These are phyloP conservation scores for Penicillium griseofulvum DNA, from an alignment of 2,329 filamentous ascomycete species.

Conservation along the genomic window DNA sequence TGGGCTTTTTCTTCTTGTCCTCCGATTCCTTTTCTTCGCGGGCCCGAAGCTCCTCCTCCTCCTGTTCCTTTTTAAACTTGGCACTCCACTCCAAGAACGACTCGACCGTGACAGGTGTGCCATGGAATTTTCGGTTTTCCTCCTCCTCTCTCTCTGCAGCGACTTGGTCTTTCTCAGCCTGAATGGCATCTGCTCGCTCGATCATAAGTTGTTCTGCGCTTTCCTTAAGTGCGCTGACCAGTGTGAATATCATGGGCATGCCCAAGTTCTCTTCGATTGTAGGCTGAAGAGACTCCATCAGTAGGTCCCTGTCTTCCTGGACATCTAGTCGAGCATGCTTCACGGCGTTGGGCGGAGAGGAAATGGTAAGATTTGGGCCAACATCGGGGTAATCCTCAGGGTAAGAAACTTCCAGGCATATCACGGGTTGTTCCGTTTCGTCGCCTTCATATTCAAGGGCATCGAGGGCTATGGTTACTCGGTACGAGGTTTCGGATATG, in stretches of 20 bases:
- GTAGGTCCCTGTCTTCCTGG: conserved; percentile 70
- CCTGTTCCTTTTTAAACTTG: conserved; percentile 75
- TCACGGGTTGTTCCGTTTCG: conserved; percentile 60
- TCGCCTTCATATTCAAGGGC: conserved; percentile 64
- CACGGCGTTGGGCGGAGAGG: conserved; percentile 66
- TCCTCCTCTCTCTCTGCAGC: conserved; percentile 69
- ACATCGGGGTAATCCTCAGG: conserved; percentile 89
- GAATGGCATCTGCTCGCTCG: conserved; percentile 65
- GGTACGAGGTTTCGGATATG: conserved; percentile 84
- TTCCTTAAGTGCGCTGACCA: conserved; percentile 85
- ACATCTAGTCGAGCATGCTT: conserved; percentile 74
- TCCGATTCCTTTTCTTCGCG: conserved; percentile 71
- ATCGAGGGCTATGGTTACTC: conserved; percentile 82
- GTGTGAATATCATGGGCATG: conserved; percentile 95
- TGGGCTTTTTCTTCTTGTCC: conserved; percentile 76
- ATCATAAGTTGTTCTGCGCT: conserved; percentile 79
- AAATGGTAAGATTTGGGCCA: conserved; percentile 77
- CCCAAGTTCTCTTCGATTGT: conserved; percentile 89
- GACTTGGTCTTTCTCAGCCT: conserved; percentile 53
- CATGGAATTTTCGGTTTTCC: conserved; percentile 96
- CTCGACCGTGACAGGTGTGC: conserved; percentile 81
- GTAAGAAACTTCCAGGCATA: conserved; percentile 83
- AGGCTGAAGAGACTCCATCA: conserved; percentile 69
- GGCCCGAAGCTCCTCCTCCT: conserved; percentile 64
- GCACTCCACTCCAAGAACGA: conserved; percentile 81